A percentile compares a stretch with the other conserved stretches of the same genome.
Evolutionary conservation across 495 filamentous ascomycete genomes (phyloP).

Genomic region (Penicillium goetzii): DNA sequence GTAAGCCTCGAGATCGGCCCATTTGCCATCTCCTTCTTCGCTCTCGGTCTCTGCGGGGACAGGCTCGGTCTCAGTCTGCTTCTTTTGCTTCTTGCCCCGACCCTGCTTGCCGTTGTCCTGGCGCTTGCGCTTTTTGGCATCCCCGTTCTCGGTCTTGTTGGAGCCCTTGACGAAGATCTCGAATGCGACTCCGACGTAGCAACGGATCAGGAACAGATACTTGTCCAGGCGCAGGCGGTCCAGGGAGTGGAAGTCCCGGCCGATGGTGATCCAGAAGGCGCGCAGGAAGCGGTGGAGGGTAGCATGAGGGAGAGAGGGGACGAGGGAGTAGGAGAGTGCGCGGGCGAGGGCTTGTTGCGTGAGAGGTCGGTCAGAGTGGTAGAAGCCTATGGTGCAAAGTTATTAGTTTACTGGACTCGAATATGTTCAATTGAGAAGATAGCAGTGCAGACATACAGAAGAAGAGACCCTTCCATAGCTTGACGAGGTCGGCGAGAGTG

Average conservation of each 20-base stretch:
- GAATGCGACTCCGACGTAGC: conserved; percentile 72
- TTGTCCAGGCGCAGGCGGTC: conserved; percentile 91
- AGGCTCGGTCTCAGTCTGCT: conserved; percentile 23
- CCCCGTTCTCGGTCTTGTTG: conserved; percentile 17
- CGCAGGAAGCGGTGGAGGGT: conserved; percentile 59
- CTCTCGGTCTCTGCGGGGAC: conserved; percentile 19
- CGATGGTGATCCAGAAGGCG: conserved; percentile 91
- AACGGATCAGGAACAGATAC: conserved; percentile 82
- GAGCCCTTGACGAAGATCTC: conserved; percentile 45
- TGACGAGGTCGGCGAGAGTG: conserved; percentile 75
- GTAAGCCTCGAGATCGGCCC: conserved; percentile 45
- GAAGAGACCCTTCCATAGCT: conserved; percentile 97
- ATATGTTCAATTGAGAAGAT: background rate
- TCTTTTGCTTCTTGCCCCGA: conserved; percentile 51
- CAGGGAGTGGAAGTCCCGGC: conserved; percentile 77
- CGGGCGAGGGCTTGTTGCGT: conserved; percentile 82
- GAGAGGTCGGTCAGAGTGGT: conserved; percentile 88
- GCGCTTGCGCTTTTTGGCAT: conserved; percentile 38
- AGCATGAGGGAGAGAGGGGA: conserved; percentile 63
- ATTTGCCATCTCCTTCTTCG: conserved; percentile 45
- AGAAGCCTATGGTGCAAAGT: conserved; percentile 59
- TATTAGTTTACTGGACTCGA: background rate
- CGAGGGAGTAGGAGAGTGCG: conserved; percentile 77
- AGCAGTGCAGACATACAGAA: conserved; percentile 62
- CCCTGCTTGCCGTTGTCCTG: conserved; percentile 35